Base-by-base conservation (phyloP, 495 filamentous ascomycete species). In the Hypoxylon cercidicola region DNA sequence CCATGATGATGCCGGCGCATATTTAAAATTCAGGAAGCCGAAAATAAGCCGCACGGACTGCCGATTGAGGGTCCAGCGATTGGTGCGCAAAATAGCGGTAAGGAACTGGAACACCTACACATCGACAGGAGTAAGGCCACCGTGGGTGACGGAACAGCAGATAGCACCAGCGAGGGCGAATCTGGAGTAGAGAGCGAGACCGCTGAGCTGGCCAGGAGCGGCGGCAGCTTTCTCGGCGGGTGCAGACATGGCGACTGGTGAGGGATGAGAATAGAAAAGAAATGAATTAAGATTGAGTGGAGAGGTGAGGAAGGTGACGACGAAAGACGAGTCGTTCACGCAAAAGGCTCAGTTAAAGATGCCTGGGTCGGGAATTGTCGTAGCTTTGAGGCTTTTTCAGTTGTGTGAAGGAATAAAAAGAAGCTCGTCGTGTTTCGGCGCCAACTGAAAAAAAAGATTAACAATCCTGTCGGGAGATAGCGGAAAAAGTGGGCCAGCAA, bases 71-170 rank as follows among this genome's bases (percentile, higher is more conserved):
- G 32, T 23, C 32, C 9, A 35, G 51, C 8, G 15, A 19, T 54
- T 44, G 41, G 39, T 48, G 54, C 55, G 49, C 32, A 23, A 23
- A 45, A 23, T 28, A n/a, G 25, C 19, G 35, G 16, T 23, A 25
- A 39, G 12, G 15, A 41, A 57, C 21, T 25, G 9, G 52, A 46
- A 35, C 56, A 89, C 93, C 82, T 92, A 97, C 93, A 97, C 93
- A 89, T 97, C 93, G 73, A 97, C 90, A 69, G 93, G 93, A 55
- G 93, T 97, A 75, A 96, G 85, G 72, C 85, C 88, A 72, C 93
- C 93, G 84, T 97, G 93, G 69, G 93, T 97, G 80, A 97, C 83
- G 72, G 91, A 91, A 78, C 93, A 97, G 88, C 93, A 97, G 81
- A 96, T 82, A 67, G 93, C 93, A 77, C 93, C 93, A 64, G 93